Evolutionary conservation across 1,284 basidiomycete species (phyloP).

Genomic region (Cutaneotrichosporon arboriforme): DNA sequence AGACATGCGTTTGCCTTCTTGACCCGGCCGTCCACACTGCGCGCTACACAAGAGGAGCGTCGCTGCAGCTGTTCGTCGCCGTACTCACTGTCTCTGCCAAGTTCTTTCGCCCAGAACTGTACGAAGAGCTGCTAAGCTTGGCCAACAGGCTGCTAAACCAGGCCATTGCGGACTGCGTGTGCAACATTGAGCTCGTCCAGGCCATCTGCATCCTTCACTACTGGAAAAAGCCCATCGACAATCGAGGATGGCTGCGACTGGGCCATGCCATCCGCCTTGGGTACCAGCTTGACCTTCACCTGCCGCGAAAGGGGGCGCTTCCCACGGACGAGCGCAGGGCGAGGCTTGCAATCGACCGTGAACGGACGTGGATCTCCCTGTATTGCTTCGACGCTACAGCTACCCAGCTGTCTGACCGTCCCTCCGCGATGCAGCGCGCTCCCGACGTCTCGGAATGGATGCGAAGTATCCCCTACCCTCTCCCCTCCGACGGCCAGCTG

Average conservation of each 20-base stretch:
- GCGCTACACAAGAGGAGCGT: slow-evolving; percentile 11
- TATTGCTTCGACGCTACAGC: slow-evolving; percentile 22
- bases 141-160: slow-evolving; percentile 15
- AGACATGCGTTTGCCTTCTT: slow-evolving; percentile 23
- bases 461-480: slow-evolving; percentile 13
- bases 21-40: slow-evolving; percentile 21
- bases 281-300: slow-evolving; percentile 27
- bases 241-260: slow-evolving; percentile 21
- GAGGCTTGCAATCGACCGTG: slow-evolving; percentile 20
- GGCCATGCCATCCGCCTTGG: slow-evolving; percentile 32
- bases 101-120: slow-evolving; percentile 23
- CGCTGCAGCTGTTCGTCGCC: slow-evolving; percentile 17
- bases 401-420: slow-evolving; percentile 20
- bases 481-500: slow-evolving; percentile 21
- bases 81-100: slow-evolving; percentile 20
- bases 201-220: slow-evolving; percentile 23
- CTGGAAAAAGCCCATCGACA: slow-evolving; percentile 21
- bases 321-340: slow-evolving; percentile 23
- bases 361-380: slow-evolving; percentile 25
- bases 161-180: slow-evolving; percentile 15
- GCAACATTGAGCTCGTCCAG: slow-evolving; percentile 20
- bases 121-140: slow-evolving; percentile 10
- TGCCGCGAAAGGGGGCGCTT: slow-evolving; percentile 16
- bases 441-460: slow-evolving; percentile 17
- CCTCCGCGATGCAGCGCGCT: slow-evolving; percentile 20